phyloP scores from a whole-genome alignment of 495 filamentous ascomycete genomes.

The Podospora comata region DNA sequence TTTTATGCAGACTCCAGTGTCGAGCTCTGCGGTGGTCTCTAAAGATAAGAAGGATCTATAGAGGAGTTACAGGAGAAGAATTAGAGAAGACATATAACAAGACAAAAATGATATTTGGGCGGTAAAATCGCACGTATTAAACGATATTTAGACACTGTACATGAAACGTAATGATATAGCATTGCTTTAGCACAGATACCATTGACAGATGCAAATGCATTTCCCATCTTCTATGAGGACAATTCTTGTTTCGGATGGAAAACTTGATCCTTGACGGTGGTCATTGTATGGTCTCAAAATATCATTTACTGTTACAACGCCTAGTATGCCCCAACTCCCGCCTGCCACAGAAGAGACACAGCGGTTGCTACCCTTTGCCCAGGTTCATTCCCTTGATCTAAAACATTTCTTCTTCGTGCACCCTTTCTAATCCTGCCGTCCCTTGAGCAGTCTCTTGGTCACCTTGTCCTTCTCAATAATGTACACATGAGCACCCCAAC shows the following conservation, averaged over 20 bases:
- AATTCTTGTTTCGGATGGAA: neutral
- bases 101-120: neutral
- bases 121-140: neutral
- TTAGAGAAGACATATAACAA: neutral
- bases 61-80: neutral
- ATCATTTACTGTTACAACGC: slow-evolving; percentile 15
- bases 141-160: slow-evolving; percentile 1
- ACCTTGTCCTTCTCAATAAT: slow-evolving; percentile 99
- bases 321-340: slow-evolving; percentile 7
- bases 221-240: neutral
- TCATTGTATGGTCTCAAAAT: slow-evolving; percentile 8
- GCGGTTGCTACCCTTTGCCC: neutral
- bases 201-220: neutral
- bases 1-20: slow-evolving; percentile 42
- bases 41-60: slow-evolving; percentile 46
- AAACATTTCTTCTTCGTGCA: slow-evolving; percentile 5
- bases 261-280: too few species aligned
- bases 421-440: slow-evolving; percentile 55
- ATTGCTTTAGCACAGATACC: neutral
- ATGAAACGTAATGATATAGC: neutral
- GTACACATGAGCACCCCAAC: slow-evolving; percentile 98
- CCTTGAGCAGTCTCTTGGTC: slow-evolving; percentile 95
- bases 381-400: neutral
- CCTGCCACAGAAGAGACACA: neutral
- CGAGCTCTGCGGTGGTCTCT: slow-evolving; percentile 12